Evolutionary conservation across 805 yeast species (phyloP), one percentile per base, ranked within the genome.

Genomic region (Saccharomyces eubayanus): DNA sequence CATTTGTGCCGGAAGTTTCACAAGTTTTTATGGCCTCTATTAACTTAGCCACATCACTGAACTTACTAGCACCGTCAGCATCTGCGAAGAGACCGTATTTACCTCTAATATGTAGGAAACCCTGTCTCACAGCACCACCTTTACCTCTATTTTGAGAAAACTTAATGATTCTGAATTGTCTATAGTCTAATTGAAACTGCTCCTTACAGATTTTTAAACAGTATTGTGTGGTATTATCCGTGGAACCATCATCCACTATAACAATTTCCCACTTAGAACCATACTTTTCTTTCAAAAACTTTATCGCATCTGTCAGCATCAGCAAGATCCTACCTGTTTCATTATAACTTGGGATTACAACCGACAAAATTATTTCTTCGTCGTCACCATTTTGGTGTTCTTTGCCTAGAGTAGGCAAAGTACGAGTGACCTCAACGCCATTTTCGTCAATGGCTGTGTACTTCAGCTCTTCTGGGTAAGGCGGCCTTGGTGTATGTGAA

Each of bases 121-220:
- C 99, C 69, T 92, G 97, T 16, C 95, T 83, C 0, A 94, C 98
- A 0, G 98, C 99, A 11, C 98, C 97, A 36, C 95, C 95, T 72
- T 92, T 92, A 28, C 99, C 99, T 62, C 99, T 78, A 68, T 94
- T 94, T 57, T 80, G 69, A 27, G 71, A 80, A 57, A 94, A 76
- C 59, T 77, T 77, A n/a, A 88, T 76, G 47, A 89, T 90, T 60
- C 92, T 76, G 63, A 94, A 62, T 52, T 77, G 77, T 50, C 82
- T 86, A 0, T 88, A 84, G 40, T 67, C 54, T 40, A 83, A 68
- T 3, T 74, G 67, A 56, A 77, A 76, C 48, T 78, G 72, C 8
- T 71, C 61, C 6, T 65, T 58, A 1, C 81, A 78, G 67, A 86
- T 77, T n/a, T 75, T 67, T 43, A 94, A 66, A 11, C 96, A 95